Percentiles rank a stretch among this genome's conserved stretches.
Evolutionary conservation across 768 basidiomycete genomes (phyloP).

Genomic region (Termitomyces sp.): DNA sequence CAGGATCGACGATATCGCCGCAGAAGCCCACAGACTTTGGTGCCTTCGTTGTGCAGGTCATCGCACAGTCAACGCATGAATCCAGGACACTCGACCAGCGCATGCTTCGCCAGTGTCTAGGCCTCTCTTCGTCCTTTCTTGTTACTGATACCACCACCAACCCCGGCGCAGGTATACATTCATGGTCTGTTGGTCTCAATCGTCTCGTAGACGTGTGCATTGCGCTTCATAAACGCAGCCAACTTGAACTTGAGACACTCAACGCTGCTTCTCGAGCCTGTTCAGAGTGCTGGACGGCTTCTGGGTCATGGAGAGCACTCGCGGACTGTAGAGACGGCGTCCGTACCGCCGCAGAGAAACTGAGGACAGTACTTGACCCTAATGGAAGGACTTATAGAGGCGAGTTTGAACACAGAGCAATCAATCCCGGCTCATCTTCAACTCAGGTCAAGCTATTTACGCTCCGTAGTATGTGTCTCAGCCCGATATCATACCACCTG

Average conservation of each 20-base stretch:
- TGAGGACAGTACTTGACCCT: constrained; percentile 53
- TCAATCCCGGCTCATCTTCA: constrained; percentile 5
- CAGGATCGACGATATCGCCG: neutral
- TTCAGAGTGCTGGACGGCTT: constrained; percentile 77
- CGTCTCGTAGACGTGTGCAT: constrained; percentile 67
- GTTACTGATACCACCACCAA: constrained; percentile 69
- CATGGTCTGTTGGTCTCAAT: constrained; percentile 67
- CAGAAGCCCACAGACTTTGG: constrained; percentile 51
- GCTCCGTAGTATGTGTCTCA: constrained; percentile 22
- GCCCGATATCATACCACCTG: neutral
- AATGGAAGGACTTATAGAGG: constrained; percentile 48
- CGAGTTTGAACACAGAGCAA: constrained; percentile 9
- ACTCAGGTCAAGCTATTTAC: constrained; percentile 31
- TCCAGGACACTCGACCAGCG: constrained; percentile 50
- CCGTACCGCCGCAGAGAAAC: constrained; percentile 51
- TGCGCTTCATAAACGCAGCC: constrained; percentile 59
- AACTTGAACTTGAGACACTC: constrained; percentile 74
- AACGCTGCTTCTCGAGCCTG: constrained; percentile 65
- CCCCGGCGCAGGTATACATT: constrained; percentile 45
- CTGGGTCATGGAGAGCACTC: constrained; percentile 63
- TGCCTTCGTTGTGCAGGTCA: constrained; percentile 49
- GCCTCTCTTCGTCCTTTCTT: constrained; percentile 73
- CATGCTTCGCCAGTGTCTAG: constrained; percentile 56
- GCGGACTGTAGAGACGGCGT: constrained; percentile 61
- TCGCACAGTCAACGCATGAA: constrained; percentile 45